A percentile compares a stretch with the other conserved stretches of the same genome.
Conservation (phyloP, 2,329 filamentous ascomycete species). For the Verticillium dahliae region DNA sequence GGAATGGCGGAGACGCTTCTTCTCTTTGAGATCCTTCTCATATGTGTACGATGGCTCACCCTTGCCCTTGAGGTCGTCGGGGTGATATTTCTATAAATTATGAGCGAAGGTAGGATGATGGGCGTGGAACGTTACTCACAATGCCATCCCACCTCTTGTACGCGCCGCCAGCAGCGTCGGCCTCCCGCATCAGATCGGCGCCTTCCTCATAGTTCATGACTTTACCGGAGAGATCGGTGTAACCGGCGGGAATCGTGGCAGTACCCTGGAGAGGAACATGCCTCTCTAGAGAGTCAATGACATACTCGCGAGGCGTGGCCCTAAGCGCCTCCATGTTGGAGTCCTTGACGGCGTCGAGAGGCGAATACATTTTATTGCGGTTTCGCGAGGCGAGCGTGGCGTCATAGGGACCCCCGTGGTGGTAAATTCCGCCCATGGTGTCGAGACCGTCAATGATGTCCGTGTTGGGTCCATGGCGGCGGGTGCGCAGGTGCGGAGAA, state of each 20-base stretch:
- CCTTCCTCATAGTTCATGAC: slow-evolving; percentile 77
- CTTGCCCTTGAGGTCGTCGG: slow-evolving; percentile 76
- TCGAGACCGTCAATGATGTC: slow-evolving; percentile 82
- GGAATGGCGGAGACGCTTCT: slow-evolving; percentile 31
- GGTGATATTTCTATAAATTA: slow-evolving; percentile 55
- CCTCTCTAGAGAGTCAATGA: slow-evolving; percentile 63
- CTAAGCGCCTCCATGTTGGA: slow-evolving; percentile 71
- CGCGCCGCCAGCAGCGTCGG: slow-evolving; percentile 59
- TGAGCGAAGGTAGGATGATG: background rate
- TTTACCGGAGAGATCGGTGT: slow-evolving; percentile 60
- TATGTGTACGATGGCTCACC: slow-evolving; percentile 69
- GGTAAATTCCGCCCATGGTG: slow-evolving; percentile 60
- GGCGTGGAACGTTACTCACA: slow-evolving; percentile 43
- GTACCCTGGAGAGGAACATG: slow-evolving; percentile 79
- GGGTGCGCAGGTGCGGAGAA: slow-evolving; percentile 58
- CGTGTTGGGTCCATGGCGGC: slow-evolving; percentile 58
- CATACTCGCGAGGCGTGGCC: slow-evolving; percentile 74
- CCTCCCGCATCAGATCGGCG: slow-evolving; percentile 75
- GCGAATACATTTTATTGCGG: slow-evolving; percentile 52
- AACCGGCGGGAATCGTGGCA: slow-evolving; percentile 68
- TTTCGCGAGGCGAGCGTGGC: slow-evolving; percentile 73
- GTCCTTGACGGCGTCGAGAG: slow-evolving; percentile 67
- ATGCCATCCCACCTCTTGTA: slow-evolving; percentile 71
- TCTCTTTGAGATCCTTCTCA: slow-evolving; percentile 60
- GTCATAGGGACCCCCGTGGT: slow-evolving; percentile 89